Evolutionary conservation across 208 protist genomes (phyloP), one percentile per base, ranked within the genome.

Genomic region (Plasmodiophora brassicae): DNA sequence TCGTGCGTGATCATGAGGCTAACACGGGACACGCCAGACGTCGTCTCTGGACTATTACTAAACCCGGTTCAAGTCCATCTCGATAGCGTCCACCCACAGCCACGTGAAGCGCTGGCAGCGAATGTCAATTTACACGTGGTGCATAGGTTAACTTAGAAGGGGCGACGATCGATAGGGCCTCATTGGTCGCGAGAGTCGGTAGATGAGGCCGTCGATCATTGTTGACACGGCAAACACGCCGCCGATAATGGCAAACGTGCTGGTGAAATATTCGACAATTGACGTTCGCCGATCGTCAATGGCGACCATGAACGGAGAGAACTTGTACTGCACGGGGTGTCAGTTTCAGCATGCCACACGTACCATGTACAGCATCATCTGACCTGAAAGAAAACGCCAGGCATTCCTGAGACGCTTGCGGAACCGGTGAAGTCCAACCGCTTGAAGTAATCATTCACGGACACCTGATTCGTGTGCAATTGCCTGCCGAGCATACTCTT

Each of bases 371-470:
- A 38, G n/a, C 10, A 36, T 36, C 32, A 78, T 14, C 5, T 36
- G 41, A 78, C 65, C 65, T 78, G 65, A 38, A 78, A 78, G 65
- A 78, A 78, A 5, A 78, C 65, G n/a, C 65, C 65, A 32, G 65
- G 65, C 65, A 78, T 78, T 5, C 14, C 65, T 32, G n/a, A 14
- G 14, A 78, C n/a, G 20, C n/a, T 5, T 5, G 32, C 65, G 5
- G n/a, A 32, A 38, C 65, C 65, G n/a, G 65, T 44, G n/a, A 36
- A 78, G 5, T 5, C n/a, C 20, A 78, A 32, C 5, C 5, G 5
- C n/a, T 38, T 5, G 65, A 44, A 78, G 41, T 38, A 78, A 78
- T 78, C 65, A 78, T 38, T n/a, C 32, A 78, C 65, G 41, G 65
- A 78, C 5, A 78, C n/a, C n/a, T 78, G 65, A 32, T 78, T 78